Evolutionary conservation across 2,329 filamentous ascomycete genomes (phyloP), one percentile per base, ranked within the genome.

Genomic region (Stachybotrys elegans): DNA sequence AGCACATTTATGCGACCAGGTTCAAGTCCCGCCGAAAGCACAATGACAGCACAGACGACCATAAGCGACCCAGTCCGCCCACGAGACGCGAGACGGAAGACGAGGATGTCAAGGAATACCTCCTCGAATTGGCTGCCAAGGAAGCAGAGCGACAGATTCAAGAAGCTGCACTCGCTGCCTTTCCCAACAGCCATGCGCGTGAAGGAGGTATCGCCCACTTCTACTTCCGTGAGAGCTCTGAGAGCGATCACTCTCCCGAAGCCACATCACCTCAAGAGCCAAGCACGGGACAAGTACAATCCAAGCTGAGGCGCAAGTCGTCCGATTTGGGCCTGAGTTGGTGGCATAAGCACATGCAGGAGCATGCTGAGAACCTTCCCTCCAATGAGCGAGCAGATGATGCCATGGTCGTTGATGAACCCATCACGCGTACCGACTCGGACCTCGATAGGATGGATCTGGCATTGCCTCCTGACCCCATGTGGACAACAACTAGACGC

Each of bases 301-400:
- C 61, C 41, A 62, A 67, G 34, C 46, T 60, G 21, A 71, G 78
- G 46, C 75, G 80, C 32, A 80, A 83, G 57, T 81, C 80, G 38
- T 83, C 80, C 3, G 76, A 79, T 40, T 73, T 81, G 53, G 75
- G 78, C 42, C 71, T 83, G 54, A 75, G 75, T 42, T 92, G 86
- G 83, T 88, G 89, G 59, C 75, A 93, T 57, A 78, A 83, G 55
- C 84, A 89, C 54, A 87, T 93, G 85, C 85, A 88, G 53, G 78
- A 83, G 54, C 85, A 92, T 63, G 85, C 83, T 42, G 80, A 88
- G 53, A 72, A 83, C 54, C 62, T 83, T 40, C n/a, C n/a, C n/a
- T 75, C 81, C 48, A 67, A 74, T 52, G 72, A 73, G 34, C 66
- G 67, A 21, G 51, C 46, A 20, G 55, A 55, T 2, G 52, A 57